A percentile compares a stretch with the other conserved stretches of the same genome.
Evolutionary conservation across 768 basidiomycete genomes (phyloP).

Genomic region (Myochromella boudieri): DNA sequence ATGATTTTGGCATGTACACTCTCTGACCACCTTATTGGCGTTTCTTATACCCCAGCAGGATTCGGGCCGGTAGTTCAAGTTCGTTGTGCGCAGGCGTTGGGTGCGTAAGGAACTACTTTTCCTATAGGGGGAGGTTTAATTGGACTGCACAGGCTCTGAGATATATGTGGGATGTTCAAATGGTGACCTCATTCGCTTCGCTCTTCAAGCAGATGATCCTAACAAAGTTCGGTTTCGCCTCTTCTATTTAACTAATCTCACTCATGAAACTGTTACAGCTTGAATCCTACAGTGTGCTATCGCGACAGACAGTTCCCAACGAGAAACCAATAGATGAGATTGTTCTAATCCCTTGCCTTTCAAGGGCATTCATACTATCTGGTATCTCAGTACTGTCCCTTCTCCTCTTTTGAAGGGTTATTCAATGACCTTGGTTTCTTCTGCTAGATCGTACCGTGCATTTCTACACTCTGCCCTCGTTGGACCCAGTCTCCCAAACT

Average conservation of each 20-base stretch:
- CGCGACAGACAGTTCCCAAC: constrained; percentile 67
- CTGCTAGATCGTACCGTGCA: constrained; percentile 60
- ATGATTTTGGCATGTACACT: constrained; percentile 17
- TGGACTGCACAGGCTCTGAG: constrained; percentile 58
- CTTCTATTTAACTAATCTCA: not conserved
- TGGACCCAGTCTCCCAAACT: constrained; percentile 65
- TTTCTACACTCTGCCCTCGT: constrained; percentile 78
- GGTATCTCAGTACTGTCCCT: constrained; percentile 43
- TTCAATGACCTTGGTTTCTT: constrained; percentile 2
- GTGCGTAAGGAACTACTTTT: constrained; percentile 30
- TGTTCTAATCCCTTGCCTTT: constrained; percentile 73
- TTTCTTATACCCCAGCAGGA: constrained; percentile 7
- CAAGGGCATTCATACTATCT: constrained; percentile 72
- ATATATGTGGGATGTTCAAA: constrained; percentile 86
- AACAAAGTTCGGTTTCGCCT: constrained; percentile 37
- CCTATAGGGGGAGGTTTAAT: not conserved
- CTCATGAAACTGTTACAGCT: constrained; percentile 29
- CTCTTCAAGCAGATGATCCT: constrained; percentile 59
- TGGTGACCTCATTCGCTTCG: constrained; percentile 80
- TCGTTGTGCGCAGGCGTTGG: constrained; percentile 59
- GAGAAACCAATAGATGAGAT: constrained; percentile 80
- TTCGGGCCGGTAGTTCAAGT: constrained; percentile 25
- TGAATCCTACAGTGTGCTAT: constrained; percentile 64
- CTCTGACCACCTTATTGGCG: not conserved
- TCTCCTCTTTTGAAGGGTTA: constrained; percentile 8